Evolutionary conservation across 2,329 filamentous ascomycete genomes (phyloP), one percentile per base, ranked within the genome.

Genomic region (Epichloe sylvatica): DNA sequence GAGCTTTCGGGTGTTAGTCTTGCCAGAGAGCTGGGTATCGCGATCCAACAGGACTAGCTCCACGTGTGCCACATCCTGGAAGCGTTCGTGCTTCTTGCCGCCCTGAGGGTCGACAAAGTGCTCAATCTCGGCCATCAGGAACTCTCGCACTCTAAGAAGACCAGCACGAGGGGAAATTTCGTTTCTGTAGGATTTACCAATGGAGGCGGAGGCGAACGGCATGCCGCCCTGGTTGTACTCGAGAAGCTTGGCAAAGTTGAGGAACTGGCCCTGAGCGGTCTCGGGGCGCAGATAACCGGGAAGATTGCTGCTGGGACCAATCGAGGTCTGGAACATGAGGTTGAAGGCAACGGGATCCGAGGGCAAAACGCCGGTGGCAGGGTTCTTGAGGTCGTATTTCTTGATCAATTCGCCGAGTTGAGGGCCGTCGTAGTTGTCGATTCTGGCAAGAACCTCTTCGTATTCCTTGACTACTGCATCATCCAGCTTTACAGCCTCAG

Each of bases 121-220:
- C 73, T 98, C 92, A 59, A 98, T 95, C 70, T 98, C 92, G 23
- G 91, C 92, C 92, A 98, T 97, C 60, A 96, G 71, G 71, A 98
- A 97, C 67, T 98, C 92, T 60, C 92, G 86, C 41, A 98, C 92
- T 59, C 92, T 85, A 51, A 98, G 72, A 39, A 98, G 81, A 69
- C 92, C 92, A 55, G 87, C 80, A 50, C 92, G 81, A 9, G 92
- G 92, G 0, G 92, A 96, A 59, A 98, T 96, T 65, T 98, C 92
- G 66, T 98, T 98, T 61, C 92, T 82, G 78, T 95, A 97, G 2
- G 91, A 96, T 70, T 95, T 95, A 69, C 92, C 92, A 64, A 98
- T 94, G 38, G 87, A 94, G 44, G 92, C 92, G 46, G 91, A 97
- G 13, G 92, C 92, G 63, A 98, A 97, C 25, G 92, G 92, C 86